Percentiles rank a stretch among this genome's conserved stretches.
Evolutionary conservation across 2,329 filamentous ascomycete species (phyloP).

Genomic region (Pseudocercospora cruenta): DNA sequence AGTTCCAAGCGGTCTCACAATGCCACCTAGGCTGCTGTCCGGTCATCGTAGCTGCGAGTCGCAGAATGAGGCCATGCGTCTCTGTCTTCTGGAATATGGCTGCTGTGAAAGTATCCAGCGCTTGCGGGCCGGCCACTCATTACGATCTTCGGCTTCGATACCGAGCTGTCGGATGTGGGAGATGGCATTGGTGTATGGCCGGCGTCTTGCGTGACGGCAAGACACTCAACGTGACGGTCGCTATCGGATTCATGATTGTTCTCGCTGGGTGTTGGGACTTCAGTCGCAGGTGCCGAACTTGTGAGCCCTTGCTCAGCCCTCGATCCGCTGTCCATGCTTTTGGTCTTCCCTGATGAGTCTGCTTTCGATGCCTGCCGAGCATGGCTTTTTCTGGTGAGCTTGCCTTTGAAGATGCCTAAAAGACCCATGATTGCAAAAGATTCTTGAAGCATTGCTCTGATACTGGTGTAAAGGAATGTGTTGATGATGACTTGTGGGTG

Average conservation of each 20-base stretch:
- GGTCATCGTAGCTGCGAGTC: background rate
- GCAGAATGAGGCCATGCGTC: background rate
- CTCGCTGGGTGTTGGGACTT: background rate
- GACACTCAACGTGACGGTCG: background rate
- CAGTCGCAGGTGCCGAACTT: background rate
- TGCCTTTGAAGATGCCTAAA: background rate
- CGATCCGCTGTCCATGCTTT: background rate
- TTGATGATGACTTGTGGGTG: background rate
- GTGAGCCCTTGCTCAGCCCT: background rate
- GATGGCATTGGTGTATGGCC: background rate
- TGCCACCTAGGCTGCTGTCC: slow-evolving; percentile 2
- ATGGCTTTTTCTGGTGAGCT: background rate
- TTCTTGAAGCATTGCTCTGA: background rate
- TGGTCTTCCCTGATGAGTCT: background rate
- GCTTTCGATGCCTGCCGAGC: background rate
- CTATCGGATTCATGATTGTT: background rate
- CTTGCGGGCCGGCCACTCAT: background rate
- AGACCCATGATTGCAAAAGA: background rate
- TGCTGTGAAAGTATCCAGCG: background rate
- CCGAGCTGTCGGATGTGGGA: background rate
- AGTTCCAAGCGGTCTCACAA: no score
- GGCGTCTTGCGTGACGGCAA: background rate
- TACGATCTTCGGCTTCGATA: background rate
- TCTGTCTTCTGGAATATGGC: background rate
- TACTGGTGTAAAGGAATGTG: background rate